phyloP scores from a whole-genome alignment of 2,329 filamentous ascomycete genomes.

The Thermomyces lanuginosus region DNA sequence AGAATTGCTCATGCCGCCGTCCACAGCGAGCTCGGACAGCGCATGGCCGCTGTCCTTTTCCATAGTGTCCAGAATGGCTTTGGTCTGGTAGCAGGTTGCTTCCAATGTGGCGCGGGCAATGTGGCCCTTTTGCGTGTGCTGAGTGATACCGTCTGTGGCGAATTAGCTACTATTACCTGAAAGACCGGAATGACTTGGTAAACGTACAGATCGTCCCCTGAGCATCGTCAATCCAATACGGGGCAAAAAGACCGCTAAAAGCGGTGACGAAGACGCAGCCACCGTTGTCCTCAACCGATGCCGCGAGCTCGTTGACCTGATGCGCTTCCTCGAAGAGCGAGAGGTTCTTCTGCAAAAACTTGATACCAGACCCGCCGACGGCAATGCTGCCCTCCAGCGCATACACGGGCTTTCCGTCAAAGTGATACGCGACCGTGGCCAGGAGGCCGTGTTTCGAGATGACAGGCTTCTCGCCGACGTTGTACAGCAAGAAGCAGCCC shows the following conservation, averaged over 20 bases:
- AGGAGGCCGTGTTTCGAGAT: conserved; percentile 69
- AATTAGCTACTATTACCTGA: conserved; percentile 4
- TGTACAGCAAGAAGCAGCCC: conserved; percentile 77
- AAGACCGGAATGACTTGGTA: conserved; percentile 8
- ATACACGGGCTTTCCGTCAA: conserved; percentile 54
- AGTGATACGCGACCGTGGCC: conserved; percentile 73
- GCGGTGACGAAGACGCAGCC: conserved; percentile 79
- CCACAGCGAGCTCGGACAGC: conserved; percentile 63
- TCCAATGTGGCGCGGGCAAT: conserved; percentile 79
- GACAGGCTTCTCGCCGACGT: conserved; percentile 69
- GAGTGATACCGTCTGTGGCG: conserved; percentile 54
- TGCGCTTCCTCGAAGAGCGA: conserved; percentile 43
- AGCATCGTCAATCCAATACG: conserved; percentile 92
- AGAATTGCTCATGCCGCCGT: conserved; percentile 78
- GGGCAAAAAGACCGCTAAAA: conserved; percentile 79
- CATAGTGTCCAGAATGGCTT: conserved; percentile 87
- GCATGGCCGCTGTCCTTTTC: conserved; percentile 65
- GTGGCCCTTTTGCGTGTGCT: conserved; percentile 70
- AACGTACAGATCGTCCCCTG: conserved; percentile 60
- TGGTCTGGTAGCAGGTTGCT: conserved; percentile 82
- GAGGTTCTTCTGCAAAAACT: conserved; percentile 53
- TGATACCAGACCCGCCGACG: conserved; percentile 64
- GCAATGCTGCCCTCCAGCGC: conserved; percentile 73
- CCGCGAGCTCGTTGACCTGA: conserved; percentile 48
- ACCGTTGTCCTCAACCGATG: conserved; percentile 55